These are phyloP conservation scores for Jimgerdemannia flammicorona DNA, from an alignment of 192 early-diverging fungal species.

Conservation along the genomic window DNA sequence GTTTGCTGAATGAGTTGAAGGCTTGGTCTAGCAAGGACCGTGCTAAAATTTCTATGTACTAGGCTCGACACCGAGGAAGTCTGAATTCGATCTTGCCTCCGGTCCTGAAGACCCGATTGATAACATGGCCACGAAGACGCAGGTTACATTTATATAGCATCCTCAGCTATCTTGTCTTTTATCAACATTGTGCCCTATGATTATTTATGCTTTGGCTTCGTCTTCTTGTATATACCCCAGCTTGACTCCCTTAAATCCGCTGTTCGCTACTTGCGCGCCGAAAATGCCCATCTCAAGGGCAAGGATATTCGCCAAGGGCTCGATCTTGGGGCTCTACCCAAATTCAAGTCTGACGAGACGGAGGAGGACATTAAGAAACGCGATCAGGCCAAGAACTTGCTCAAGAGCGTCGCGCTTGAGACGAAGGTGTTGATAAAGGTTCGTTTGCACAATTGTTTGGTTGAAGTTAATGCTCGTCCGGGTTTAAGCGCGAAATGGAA, in stretches of 20 bases:
- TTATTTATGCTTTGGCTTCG: background rate
- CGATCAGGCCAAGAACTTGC: constrained; percentile 11
- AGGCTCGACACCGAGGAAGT: background rate
- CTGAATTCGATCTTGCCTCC: background rate
- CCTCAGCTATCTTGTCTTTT: background rate
- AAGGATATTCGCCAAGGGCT: constrained; percentile 41
- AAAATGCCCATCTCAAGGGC: constrained; percentile 79
- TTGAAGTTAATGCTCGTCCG: background rate
- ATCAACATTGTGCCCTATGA: background rate
- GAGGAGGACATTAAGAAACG: constrained; percentile 12
- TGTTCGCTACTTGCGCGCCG: constrained; percentile 69
- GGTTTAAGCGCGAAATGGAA: background rate
- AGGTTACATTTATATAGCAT: background rate
- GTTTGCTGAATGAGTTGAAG: no score
- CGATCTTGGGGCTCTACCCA: constrained; percentile 26
- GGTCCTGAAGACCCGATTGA: constrained; percentile 6
- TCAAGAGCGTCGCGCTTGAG: constrained; percentile 42
- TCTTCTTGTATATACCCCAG: constrained; percentile 28
- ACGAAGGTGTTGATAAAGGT: constrained; percentile 39
- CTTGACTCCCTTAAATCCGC: constrained; percentile 71
- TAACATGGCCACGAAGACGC: constrained; percentile 14
- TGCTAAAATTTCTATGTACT: background rate
- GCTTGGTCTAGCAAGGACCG: no score
- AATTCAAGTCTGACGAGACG: constrained; percentile 6
- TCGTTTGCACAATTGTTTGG: constrained; percentile 6